Conservation (phyloP, 345 rosid genomes). For the Physaria fendleri region DNA sequence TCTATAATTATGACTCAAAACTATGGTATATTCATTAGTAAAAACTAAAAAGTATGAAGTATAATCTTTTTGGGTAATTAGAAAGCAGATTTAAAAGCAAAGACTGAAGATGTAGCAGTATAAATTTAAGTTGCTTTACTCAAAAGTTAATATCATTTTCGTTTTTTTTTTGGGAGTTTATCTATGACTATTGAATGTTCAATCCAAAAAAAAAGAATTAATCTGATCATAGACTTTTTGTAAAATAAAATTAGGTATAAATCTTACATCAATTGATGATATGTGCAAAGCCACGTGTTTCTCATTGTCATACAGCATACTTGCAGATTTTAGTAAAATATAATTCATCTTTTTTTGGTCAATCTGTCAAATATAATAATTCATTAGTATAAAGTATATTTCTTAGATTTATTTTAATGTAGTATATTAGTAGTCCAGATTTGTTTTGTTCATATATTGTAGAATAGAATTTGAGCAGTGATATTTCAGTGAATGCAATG, state of each 20-base stretch:
- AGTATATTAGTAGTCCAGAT: not conserved
- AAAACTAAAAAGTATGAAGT: too few species aligned
- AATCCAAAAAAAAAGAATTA: not conserved
- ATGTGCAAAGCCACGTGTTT: not conserved
- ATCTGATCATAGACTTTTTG: not conserved
- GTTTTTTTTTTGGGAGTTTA: not conserved
- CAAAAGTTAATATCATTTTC: not conserved
- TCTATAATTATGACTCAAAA: not conserved
- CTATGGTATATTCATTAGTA: not conserved
- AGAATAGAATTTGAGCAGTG: not conserved
- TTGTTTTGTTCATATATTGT: not conserved
- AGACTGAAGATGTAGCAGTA: not conserved
- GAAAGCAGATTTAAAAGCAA: not conserved
- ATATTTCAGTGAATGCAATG: not conserved
- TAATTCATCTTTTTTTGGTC: too few species aligned
- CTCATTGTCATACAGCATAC: not conserved
- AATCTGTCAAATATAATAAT: too few species aligned
- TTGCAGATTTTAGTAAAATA: not conserved
- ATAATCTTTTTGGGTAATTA: too few species aligned
- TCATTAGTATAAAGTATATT: too few species aligned
- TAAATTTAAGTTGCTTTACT: not conserved
- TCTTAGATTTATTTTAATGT: not conserved
- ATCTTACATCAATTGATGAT: not conserved
- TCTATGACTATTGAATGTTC: not conserved
- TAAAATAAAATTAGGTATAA: not conserved